phyloP scores from a whole-genome alignment of 768 basidiomycete species.

The Stropharia rugosoannulata region DNA sequence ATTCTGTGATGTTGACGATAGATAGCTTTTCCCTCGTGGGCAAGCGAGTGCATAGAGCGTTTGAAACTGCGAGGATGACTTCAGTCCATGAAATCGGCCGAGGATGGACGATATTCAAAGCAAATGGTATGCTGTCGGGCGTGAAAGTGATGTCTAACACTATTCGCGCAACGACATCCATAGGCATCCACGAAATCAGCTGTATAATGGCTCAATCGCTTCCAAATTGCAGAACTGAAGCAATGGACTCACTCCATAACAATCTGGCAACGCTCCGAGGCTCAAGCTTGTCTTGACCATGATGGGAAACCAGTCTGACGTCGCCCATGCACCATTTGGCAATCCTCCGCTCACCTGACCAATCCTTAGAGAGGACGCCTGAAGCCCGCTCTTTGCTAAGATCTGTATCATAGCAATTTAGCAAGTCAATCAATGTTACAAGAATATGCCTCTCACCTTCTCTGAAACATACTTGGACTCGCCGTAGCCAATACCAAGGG shows the following conservation, averaged over 20 bases:
- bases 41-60: too few species aligned
- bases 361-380: constrained; percentile 30
- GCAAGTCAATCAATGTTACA: neutral
- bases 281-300: constrained; percentile 33
- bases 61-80: neutral
- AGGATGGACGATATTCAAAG: neutral
- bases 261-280: constrained; percentile 26
- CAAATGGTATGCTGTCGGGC: too few species aligned
- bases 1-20: too few species aligned
- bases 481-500: constrained; percentile 27
- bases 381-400: constrained; percentile 27
- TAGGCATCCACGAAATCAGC: too few species aligned
- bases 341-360: constrained; percentile 36
- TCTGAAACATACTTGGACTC: constrained; percentile 36
- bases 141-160: too few species aligned
- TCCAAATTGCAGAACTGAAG: too few species aligned
- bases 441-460: constrained; percentile 22
- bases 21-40: too few species aligned
- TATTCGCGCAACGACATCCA: too few species aligned
- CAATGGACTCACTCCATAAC: constrained; percentile 21
- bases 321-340: constrained; percentile 36
- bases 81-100: neutral
- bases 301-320: constrained; percentile 38
- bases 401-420: constrained; percentile 20
- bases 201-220: too few species aligned